Conservation (phyloP, 2,329 filamentous ascomycete genomes). For the Chaetoscypha palmicola region DNA sequence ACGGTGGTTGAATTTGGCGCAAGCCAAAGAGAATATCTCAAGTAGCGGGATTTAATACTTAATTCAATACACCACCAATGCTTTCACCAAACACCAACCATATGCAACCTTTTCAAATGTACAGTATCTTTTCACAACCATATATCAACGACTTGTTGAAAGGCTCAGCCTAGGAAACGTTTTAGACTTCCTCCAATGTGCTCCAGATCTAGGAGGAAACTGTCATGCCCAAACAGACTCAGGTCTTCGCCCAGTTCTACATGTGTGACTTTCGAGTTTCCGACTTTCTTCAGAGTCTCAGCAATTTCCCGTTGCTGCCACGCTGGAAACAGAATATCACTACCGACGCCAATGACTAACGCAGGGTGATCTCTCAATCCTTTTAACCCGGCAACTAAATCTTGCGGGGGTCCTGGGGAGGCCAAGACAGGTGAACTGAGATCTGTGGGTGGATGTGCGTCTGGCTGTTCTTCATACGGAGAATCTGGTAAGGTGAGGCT, state of each 20-base stretch:
- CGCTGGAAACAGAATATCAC: conserved; percentile 92
- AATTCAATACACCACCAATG: too few species aligned
- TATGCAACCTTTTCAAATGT: too few species aligned
- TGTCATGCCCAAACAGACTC: conserved; percentile 93
- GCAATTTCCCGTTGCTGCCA: conserved; percentile 98
- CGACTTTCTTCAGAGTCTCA: conserved; percentile 67
- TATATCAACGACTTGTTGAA: too few species aligned
- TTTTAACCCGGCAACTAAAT: conserved; percentile 70
- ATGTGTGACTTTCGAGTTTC: conserved; percentile 77
- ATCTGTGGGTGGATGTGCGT: conserved; percentile 35
- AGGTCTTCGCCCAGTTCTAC: conserved; percentile 90
- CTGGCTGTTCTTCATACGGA: conserved; percentile 79
- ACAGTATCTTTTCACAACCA: too few species aligned
- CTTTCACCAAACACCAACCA: too few species aligned
- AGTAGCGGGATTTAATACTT: too few species aligned
- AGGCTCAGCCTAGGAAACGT: conserved; percentile 60
- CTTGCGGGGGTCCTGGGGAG: conserved; percentile 58
- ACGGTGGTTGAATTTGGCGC: too few species aligned
- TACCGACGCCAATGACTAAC: conserved; percentile 87
- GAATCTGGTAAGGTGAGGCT: conserved; percentile 73
- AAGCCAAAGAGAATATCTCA: too few species aligned
- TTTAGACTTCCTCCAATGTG: conserved; percentile 81
- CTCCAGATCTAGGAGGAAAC: conserved; percentile 85
- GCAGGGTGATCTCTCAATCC: conserved; percentile 69
- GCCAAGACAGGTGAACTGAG: conserved; percentile 28